These are phyloP conservation scores for Musa schizocarpa DNA, from an alignment of 176 grass and related monocot species.

Conservation along the genomic window DNA sequence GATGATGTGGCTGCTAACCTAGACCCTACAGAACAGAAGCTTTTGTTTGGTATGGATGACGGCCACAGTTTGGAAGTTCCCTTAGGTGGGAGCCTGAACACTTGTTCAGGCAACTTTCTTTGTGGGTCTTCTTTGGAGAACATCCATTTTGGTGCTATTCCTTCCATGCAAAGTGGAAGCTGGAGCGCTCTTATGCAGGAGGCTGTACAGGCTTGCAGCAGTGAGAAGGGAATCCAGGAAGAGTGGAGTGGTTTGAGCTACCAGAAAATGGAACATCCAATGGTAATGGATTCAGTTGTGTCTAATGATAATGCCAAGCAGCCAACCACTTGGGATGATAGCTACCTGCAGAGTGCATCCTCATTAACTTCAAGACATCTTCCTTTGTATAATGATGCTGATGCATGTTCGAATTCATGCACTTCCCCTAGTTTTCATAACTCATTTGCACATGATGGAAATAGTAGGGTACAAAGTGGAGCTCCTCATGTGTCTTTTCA, in stretches of 20 bases:
- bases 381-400: slow-evolving; percentile 8
- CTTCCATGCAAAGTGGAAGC: slow-evolving; percentile 33
- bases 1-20: slow-evolving; percentile 25
- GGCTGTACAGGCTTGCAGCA: slow-evolving; percentile 29
- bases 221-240: slow-evolving; percentile 34
- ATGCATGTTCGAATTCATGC: not conserved
- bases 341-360: not conserved
- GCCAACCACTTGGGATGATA: not conserved
- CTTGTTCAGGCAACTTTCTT: slow-evolving; percentile 7
- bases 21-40: slow-evolving; percentile 40
- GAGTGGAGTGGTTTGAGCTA: slow-evolving; percentile 19
- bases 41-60: slow-evolving; percentile 39
- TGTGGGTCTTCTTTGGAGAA: slow-evolving; percentile 12
- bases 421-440: not conserved
- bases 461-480: not conserved
- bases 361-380: slow-evolving; percentile 9
- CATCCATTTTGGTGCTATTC: slow-evolving; percentile 17
- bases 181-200: slow-evolving; percentile 57
- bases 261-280: slow-evolving; percentile 12
- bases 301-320: slow-evolving; percentile 12
- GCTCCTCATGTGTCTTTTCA: slow-evolving; percentile 2
- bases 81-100: slow-evolving; percentile 8
- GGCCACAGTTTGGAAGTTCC: slow-evolving; percentile 2
- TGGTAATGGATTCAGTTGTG: not conserved
- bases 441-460: not conserved